Percentiles rank a stretch among this genome's conserved stretches.
Conservation (phyloP, 2,329 filamentous ascomycete species). For the Colletotrichum sp. region DNA sequence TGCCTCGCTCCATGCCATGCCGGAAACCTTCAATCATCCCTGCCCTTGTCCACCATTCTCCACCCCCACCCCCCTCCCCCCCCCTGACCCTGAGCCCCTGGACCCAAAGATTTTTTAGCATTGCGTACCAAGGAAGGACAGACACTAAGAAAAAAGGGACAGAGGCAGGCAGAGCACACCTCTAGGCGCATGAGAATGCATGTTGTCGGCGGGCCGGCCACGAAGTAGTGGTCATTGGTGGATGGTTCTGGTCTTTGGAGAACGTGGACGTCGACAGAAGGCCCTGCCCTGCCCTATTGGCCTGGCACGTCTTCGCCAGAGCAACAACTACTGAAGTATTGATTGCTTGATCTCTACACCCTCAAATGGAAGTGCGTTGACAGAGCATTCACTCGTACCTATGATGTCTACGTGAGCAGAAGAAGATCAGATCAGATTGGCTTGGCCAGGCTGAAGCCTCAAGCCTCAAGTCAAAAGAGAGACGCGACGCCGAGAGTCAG, state of each 20-base stretch:
- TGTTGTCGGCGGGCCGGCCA: background rate
- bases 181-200: background rate
- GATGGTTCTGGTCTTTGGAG: background rate
- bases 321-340: background rate
- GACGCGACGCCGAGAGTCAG: background rate
- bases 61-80: background rate
- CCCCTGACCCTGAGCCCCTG: background rate
- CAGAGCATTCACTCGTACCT: background rate
- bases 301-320: background rate
- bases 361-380: background rate
- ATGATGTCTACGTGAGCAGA: background rate
- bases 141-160: background rate
- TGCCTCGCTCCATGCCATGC: conserved; percentile 6
- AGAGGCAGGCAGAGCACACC: background rate
- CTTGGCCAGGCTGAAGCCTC: background rate
- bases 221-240: background rate
- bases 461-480: background rate
- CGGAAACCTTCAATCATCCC: background rate
- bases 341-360: background rate
- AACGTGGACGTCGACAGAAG: background rate
- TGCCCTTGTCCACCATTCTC: background rate
- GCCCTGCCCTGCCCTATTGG: background rate
- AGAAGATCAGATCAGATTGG: background rate
- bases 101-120: conserved; percentile 3
- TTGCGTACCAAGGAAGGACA: background rate